Base-by-base conservation (phyloP, 306 rosid species). In the Cicer yamashitae region DNA sequence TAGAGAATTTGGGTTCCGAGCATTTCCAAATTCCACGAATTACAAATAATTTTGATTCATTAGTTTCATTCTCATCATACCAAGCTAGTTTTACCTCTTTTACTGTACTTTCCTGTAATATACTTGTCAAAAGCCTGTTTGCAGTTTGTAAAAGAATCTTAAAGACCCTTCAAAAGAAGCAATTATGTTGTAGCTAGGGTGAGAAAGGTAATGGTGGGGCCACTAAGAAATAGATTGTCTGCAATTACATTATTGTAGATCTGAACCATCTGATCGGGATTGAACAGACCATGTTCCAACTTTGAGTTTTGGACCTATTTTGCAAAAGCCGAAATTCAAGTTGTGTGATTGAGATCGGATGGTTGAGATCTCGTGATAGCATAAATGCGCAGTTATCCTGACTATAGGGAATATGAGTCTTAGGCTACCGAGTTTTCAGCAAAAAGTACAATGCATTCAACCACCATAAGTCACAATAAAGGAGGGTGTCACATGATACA, bases 381-480 rank as follows among this genome's bases (percentile, higher is more conserved):
- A 1, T 60, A 60, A 7, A 60, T 60, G 18, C 3, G 44, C 13
- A 20, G 44, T 12, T 60, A 60, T 34, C 45, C 45, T 10, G 44
- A 7, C 44, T 12, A 6, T 34, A 3, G 11, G 43, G 20, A 60
- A 60, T 60, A 18, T 13, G 43, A 60, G 43, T 34, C 18, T 60
- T 17, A 30, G 69, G 69, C 50, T 15, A 61, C 5, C 14, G 7
- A 50, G 46, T 15, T 70, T 45, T 81, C 66, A 22, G 14, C 12
- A 74, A 43, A 7, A 18, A 58, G 58, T 38, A 34, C 10, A 79
- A 17, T 64, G 74, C 9, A 56, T 58, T 15, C 62, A 43, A 30
- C 53, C 43, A 51, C 43, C 84, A 81, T 51, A 43, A 69, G 60
- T 54, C 72, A 69, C 72, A 76, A 81, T 18, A 81, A 76, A 82